Conservation (phyloP, 108 stramenopile genomes). For the Fistulifera solaris region DNA sequence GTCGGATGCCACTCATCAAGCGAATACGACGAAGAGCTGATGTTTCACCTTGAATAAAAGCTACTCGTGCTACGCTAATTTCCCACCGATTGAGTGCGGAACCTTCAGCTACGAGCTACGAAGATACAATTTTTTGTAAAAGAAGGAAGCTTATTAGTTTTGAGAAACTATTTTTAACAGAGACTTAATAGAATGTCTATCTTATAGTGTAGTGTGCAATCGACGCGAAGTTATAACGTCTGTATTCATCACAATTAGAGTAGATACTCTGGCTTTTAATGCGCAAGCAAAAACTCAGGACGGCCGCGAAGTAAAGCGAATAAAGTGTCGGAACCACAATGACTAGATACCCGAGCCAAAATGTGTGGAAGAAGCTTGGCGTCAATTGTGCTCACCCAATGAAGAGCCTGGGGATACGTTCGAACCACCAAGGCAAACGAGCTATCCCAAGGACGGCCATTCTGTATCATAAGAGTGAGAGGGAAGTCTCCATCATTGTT, state of each 20-base stretch:
- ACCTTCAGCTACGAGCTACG: too few species aligned
- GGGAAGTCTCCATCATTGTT: slow-evolving; percentile 35
- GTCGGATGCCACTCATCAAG: neutral
- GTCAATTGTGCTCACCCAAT: slow-evolving; percentile 29
- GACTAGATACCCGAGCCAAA: slow-evolving; percentile 21
- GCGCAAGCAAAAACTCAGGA: slow-evolving; percentile 13
- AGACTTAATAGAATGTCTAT: too few species aligned
- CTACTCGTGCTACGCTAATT: neutral
- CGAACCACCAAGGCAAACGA: slow-evolving; percentile 25
- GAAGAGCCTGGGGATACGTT: slow-evolving; percentile 33
- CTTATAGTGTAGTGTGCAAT: too few species aligned
- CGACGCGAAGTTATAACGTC: too few species aligned
- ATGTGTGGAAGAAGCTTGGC: slow-evolving; percentile 15
- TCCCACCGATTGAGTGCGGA: neutral
- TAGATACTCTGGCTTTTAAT: neutral
- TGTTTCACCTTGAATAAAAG: neutral
- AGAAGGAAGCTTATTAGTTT: too few species aligned
- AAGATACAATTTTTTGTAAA: too few species aligned
- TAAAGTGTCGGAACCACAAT: slow-evolving; percentile 32
- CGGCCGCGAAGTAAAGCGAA: slow-evolving; percentile 22
- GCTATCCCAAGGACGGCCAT: slow-evolving; percentile 30
- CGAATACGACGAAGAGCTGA: neutral
- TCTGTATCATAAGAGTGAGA: slow-evolving; percentile 33
- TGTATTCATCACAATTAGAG: too few species aligned
- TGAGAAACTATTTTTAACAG: too few species aligned